phyloP scores from a whole-genome alignment of 805 yeast genomes.

The Candida schatavii region DNA sequence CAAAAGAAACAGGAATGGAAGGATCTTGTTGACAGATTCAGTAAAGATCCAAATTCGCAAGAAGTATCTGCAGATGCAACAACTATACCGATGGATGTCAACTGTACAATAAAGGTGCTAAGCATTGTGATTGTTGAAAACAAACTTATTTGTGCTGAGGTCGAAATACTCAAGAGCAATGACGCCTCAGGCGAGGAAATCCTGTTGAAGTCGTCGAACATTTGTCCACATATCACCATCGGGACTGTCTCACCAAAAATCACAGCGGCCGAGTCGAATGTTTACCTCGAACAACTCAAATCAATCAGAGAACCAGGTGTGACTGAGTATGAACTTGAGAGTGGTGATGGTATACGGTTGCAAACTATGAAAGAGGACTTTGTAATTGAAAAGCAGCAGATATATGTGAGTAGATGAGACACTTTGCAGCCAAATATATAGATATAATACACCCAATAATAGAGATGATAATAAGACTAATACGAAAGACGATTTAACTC shows the following conservation, averaged over 20 bases:
- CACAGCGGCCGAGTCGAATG: constrained; percentile 54
- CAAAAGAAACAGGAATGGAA: constrained; percentile 18
- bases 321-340: no score
- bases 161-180: constrained; percentile 24
- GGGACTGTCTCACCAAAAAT: constrained; percentile 51
- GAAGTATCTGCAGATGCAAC: constrained; percentile 2
- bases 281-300: constrained; percentile 6
- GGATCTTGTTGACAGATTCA: constrained; percentile 8
- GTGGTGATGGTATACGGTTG: no score
- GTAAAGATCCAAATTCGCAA: neutral
- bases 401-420: constrained; percentile 11
- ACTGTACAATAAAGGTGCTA: constrained; percentile 40
- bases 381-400: constrained; percentile 10
- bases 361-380: constrained; percentile 2
- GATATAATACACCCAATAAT: no score
- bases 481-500: no score
- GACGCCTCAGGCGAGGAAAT: neutral
- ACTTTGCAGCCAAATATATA: no score
- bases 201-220: constrained; percentile 7
- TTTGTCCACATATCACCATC: constrained; percentile 65
- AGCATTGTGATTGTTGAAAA: constrained; percentile 47
- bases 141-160: constrained; percentile 53
- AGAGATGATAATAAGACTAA: no score
- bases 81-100: constrained; percentile 10
- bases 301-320: neutral